phyloP scores from a whole-genome alignment of 352 stramenopile species.

The Pythium aphanidermatum region DNA sequence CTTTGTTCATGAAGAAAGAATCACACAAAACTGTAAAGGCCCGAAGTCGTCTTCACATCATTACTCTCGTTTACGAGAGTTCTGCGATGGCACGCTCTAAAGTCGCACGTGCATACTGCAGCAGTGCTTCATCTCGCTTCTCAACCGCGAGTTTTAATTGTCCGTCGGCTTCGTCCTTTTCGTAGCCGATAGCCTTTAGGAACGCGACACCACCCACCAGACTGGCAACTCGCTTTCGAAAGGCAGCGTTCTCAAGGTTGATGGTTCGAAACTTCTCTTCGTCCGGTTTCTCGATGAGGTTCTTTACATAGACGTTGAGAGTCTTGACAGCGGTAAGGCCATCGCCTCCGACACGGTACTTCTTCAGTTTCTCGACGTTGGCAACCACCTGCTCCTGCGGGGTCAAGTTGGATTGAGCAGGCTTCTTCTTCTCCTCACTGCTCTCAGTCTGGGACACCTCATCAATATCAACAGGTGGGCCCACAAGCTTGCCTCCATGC shows the following conservation, averaged over 20 bases:
- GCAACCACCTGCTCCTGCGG: conserved; percentile 67
- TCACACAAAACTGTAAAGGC: background rate
- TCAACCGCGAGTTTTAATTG: conserved; percentile 58
- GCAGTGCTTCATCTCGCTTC: conserved; percentile 48
- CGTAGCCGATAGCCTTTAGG: conserved; percentile 85
- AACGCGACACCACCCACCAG: conserved; percentile 82
- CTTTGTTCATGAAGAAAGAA: too few relatives aligned
- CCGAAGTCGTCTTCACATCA: conserved; percentile 7
- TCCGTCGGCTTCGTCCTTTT: conserved; percentile 71
- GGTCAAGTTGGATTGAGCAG: conserved; percentile 22
- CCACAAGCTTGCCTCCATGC: conserved; percentile 73
- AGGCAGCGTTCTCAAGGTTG: conserved; percentile 87
- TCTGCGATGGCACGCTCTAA: conserved; percentile 59
- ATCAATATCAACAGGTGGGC: conserved; percentile 53
- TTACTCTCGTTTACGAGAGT: conserved; percentile 38
- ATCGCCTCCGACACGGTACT: conserved; percentile 81
- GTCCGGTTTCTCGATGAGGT: conserved; percentile 80
- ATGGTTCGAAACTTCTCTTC: conserved; percentile 90
- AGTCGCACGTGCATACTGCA: conserved; percentile 53
- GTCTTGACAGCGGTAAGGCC: conserved; percentile 79
- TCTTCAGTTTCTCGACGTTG: conserved; percentile 76
- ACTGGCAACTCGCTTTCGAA: conserved; percentile 84
- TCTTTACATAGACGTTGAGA: conserved; percentile 84
- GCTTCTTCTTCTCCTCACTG: conserved; percentile 30
- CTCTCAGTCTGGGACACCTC: background rate